Percentiles rank a stretch among this genome's conserved stretches.
Conservation (phyloP, 2,329 filamentous ascomycete species). For the Ophiostoma triangulosporum region DNA sequence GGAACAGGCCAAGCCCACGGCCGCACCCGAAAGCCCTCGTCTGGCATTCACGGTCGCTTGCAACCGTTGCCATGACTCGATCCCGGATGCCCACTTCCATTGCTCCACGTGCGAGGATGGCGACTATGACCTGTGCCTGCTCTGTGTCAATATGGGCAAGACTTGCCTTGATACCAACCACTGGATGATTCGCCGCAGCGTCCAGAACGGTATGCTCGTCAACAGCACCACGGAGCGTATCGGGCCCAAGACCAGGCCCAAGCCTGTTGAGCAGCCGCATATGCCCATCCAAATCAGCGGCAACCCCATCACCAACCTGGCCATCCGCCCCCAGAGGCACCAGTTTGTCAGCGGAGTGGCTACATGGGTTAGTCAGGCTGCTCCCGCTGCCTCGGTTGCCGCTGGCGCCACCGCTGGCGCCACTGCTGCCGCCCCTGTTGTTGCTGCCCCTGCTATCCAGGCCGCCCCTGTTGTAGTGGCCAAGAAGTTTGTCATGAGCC, state of each 20-base stretch:
- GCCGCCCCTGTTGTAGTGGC: too few species aligned
- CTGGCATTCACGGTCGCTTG: constrained; percentile 70
- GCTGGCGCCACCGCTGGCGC: not conserved
- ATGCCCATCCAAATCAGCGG: not conserved
- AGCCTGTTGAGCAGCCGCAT: constrained; percentile 4
- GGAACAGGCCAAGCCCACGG: too few species aligned
- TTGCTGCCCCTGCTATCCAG: too few species aligned
- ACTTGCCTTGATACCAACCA: constrained; percentile 69
- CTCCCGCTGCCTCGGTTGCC: not conserved
- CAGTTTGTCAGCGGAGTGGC: too few species aligned
- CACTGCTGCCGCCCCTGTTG: not conserved
- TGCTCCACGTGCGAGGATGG: constrained; percentile 87
- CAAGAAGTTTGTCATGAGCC: constrained; percentile 21
- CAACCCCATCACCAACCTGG: not conserved
- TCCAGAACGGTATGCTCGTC: constrained; percentile 64
- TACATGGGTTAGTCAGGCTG: too few species aligned
- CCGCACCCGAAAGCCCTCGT: too few species aligned
- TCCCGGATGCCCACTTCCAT: constrained; percentile 79
- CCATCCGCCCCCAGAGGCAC: not conserved
- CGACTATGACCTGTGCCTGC: constrained; percentile 83
- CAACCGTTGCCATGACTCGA: constrained; percentile 72
- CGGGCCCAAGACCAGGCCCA: constrained; percentile 37
- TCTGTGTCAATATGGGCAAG: constrained; percentile 61
- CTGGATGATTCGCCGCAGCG: constrained; percentile 86
- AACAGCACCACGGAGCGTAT: constrained; percentile 78